Base-by-base conservation (phyloP, 2,329 filamentous ascomycete genomes). In the Thermothelomyces thermophilus region DNA sequence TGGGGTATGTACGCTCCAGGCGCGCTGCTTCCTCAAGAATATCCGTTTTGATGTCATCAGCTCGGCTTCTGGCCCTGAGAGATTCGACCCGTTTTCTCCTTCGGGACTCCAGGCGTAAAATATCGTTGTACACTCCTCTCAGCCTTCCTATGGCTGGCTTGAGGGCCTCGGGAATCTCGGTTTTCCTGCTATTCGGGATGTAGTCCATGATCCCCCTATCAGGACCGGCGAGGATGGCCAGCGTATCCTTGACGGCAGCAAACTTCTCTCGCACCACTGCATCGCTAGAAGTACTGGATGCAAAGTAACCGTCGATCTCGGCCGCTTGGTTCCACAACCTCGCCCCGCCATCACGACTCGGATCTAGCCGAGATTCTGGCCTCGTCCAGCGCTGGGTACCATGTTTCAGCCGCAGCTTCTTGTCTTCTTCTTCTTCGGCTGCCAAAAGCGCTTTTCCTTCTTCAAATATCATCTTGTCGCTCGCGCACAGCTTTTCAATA, bases 291-390 rank as follows among this genome's bases (percentile, higher is more conserved):
- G 70, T 70, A 52, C 77, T 80, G 48, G 70, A 78, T 10, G 83
- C 83, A 58, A 98, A 85, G 68, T 96, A 97, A 3, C 87, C 86
- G 34, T 90, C 86, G 34, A 96, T 90, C 60, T 95, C 90, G 2
- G 70, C 74, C 3, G 84, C 82, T 48, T 88, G 84, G 2, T 74
- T 76, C 74, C 88, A 91, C 1, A 95, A 74, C 63, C 89, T 90
- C 9, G 66, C 65, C 3, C 79, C 78, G 48, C 74, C 70, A 67
- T 60, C 54, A 11, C 50, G 57, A 20, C 49, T 55, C 14, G 83
- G 79, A 20, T 91, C 90, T 16, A 75, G 72, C 30, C 81, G 77
- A 4, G 87, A 88, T 17, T 84, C 73, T 1, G 79, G 76, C 22
- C 91, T 80, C 13, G 70, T 69, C 93, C 93, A 98, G 54, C 88